Conservation (phyloP, 2,329 filamentous ascomycete genomes). For the Pseudogymnoascus sp. region DNA sequence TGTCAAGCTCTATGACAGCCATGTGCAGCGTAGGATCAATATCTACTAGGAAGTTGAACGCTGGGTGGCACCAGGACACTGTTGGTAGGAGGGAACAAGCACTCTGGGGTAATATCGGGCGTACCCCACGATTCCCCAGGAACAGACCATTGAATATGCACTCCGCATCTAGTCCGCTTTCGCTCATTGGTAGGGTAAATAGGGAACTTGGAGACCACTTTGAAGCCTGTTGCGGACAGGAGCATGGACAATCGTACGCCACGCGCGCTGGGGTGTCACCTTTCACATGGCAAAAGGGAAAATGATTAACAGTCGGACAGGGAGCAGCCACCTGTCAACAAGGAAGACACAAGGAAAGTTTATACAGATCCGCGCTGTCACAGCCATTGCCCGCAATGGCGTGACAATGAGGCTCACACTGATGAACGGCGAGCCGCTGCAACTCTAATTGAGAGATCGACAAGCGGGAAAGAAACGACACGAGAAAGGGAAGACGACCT, state of each 20-base stretch:
- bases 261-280: background rate
- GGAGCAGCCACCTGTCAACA: constrained; percentile 1
- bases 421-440: background rate
- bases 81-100: background rate
- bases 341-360: background rate
- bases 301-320: background rate
- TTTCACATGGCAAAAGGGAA: constrained; percentile 5
- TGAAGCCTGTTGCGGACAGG: background rate
- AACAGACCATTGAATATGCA: constrained; percentile 4
- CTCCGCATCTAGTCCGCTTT: constrained; percentile 5
- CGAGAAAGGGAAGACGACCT: background rate
- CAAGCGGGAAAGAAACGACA: background rate
- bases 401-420: constrained; percentile 3
- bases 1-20: background rate
- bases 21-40: background rate
- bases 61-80: background rate
- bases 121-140: background rate
- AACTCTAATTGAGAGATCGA: constrained; percentile 1
- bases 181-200: background rate
- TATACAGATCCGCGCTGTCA: constrained; percentile 1
- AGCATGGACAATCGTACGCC: constrained; percentile 1
- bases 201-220: background rate
- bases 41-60: background rate
- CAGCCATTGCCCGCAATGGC: constrained; percentile 1
- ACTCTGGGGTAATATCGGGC: background rate